A percentile compares a stretch with the other conserved stretches of the same genome.
phyloP scores from a whole-genome alignment of 1,284 basidiomycete species.

The Meripilus lineatus region DNA sequence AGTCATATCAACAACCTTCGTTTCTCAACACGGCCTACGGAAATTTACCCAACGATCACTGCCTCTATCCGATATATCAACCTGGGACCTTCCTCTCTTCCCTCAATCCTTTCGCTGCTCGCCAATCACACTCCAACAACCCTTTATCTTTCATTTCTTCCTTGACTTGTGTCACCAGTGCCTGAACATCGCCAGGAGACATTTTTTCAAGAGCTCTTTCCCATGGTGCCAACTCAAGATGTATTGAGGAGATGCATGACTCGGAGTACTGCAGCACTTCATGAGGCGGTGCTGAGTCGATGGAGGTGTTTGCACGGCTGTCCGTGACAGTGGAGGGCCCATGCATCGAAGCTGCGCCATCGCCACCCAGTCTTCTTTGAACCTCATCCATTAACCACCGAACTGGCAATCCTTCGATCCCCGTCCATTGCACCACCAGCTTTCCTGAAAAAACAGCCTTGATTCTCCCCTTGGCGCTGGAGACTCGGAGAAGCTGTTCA shows the following conservation, averaged over 20 bases:
- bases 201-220: conserved; percentile 22
- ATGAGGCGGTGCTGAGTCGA: neutral
- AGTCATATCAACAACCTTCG: no score
- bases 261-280: neutral
- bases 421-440: conserved; percentile 50
- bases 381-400: conserved; percentile 46
- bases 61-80: no score
- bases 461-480: conserved; percentile 28
- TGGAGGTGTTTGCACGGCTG: neutral
- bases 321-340: conserved; percentile 4
- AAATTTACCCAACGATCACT: no score
- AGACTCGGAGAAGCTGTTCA: conserved; percentile 32
- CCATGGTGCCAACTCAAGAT: conserved; percentile 17
- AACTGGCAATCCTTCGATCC: conserved; percentile 42
- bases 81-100: conserved; percentile 5
- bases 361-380: conserved; percentile 35
- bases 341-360: conserved; percentile 26
- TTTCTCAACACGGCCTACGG: no score
- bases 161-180: conserved; percentile 21
- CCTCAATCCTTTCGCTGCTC: conserved; percentile 17
- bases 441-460: conserved; percentile 48
- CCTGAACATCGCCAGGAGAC: conserved; percentile 21
- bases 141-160: conserved; percentile 22
- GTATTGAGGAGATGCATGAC: neutral
- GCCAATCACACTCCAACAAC: conserved; percentile 18